Conservation (phyloP, 192 early-diverging fungal species). For the Podila minutissima region DNA sequence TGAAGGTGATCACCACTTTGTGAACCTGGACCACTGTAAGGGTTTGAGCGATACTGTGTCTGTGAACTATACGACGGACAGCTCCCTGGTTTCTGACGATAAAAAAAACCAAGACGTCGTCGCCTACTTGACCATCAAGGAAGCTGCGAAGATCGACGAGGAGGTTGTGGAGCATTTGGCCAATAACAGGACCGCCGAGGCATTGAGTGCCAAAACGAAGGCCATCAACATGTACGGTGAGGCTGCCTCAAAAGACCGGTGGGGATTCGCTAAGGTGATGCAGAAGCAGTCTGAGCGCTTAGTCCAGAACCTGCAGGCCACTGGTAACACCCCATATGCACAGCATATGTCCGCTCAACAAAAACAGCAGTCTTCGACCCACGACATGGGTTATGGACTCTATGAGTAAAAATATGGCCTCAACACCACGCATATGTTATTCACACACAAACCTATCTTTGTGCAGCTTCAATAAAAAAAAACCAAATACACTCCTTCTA, state of each 20-base stretch:
- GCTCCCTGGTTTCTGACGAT: conserved; percentile 19
- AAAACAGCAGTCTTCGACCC: no score
- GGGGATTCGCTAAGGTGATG: conserved; percentile 27
- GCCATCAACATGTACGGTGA: conserved; percentile 22
- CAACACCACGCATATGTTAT: no score
- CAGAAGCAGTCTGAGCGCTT: conserved; percentile 29
- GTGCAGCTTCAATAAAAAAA: no score
- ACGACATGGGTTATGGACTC: no score
- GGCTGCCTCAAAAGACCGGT: conserved; percentile 10
- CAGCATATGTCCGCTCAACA: no score
- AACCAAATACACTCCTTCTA: no score
- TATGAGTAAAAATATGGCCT: no score
- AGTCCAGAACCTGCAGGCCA: conserved; percentile 19
- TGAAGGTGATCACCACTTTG: conserved; percentile 24
- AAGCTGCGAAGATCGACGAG: conserved; percentile 31
- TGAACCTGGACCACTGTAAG: conserved; percentile 16
- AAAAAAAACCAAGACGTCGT: conserved; percentile 32
- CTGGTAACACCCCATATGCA: conserved; percentile 10
- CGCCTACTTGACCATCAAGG: conserved; percentile 20
- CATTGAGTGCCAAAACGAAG: conserved; percentile 27
- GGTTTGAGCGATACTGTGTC: conserved; percentile 24
- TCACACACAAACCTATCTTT: no score
- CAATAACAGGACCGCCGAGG: conserved; percentile 33
- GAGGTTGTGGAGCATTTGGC: conserved; percentile 33
- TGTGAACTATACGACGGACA: conserved; percentile 29